Evolutionary conservation across 345 rosid species (phyloP), one percentile per base, ranked within the genome.

Genomic region (Kandelia obovata): DNA sequence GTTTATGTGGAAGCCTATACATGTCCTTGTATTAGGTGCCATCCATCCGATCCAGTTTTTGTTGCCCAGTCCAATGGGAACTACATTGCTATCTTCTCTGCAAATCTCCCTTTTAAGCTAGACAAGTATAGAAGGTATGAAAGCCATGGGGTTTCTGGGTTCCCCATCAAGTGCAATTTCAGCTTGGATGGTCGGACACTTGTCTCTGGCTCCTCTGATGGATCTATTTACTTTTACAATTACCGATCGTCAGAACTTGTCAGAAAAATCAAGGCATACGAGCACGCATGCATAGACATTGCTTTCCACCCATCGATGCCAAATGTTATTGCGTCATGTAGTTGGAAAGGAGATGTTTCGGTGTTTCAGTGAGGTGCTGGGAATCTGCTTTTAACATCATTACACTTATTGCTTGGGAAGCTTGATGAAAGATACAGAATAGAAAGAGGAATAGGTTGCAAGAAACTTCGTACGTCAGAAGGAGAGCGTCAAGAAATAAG

Each of bases 21-120:
- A 5, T 92, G 97, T 66, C 86, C 96, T 62, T 83, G 93, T 68
- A 73, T 88, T 70, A 80, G 87, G 80, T 66, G 37, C 61, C 99
- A 90, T 69, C 99, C 92, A 1, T 68, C 72, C 35, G 96, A 88
- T 61, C 86, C 88, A 10, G 72, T 56, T 64, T 92, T 92, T 31
- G 81, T 92, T 28, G 92, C 94, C 11, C 96, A 88, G 73, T 95
- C 98, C 51, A 83, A 90, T 75, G 98, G 92, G 17, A 90, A 95
- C 73, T 95, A 92, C 69, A 75, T 88, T n/a, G 96, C 96, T n/a
- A 82, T 92, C 58, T 88, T 92, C 77, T 92, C 93, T 13, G 72
- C 88, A 43, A 79, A 51, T 60, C 85, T 92, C 35, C 96, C 98
- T 58, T 90, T 90, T 81, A 85, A 81, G 87, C 88, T 92, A 19